phyloP scores from a whole-genome alignment of 768 basidiomycete species.

The Tricholoma saponaceum region DNA sequence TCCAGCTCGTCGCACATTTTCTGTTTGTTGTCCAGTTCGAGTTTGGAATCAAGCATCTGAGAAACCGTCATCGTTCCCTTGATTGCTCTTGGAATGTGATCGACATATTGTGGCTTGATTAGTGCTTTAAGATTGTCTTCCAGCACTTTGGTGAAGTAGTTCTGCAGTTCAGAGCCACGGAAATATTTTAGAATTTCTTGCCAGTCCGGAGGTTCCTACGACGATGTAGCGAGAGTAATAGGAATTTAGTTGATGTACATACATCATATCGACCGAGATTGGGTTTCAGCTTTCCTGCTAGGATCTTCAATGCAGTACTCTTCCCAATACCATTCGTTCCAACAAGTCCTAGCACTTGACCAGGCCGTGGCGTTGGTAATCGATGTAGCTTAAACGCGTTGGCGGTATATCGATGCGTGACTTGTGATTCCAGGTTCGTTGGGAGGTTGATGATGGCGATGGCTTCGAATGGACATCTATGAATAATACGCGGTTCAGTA shows the following conservation, averaged over 20 bases:
- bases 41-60: conserved; percentile 90
- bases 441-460: conserved; percentile 99
- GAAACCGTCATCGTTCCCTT: conserved; percentile 84
- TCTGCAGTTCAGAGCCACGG: conserved; percentile 97
- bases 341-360: conserved; percentile 97
- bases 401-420: conserved; percentile 97
- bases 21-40: conserved; percentile 87
- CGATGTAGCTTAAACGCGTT: conserved; percentile 99
- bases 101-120: conserved; percentile 99
- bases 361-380: conserved; percentile 93
- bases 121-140: conserved; percentile 98
- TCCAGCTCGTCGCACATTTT: conserved; percentile 84
- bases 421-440: conserved; percentile 92
- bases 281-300: conserved; percentile 96
- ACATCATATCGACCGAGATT: conserved; percentile 97
- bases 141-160: conserved; percentile 98
- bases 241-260: conserved; percentile 20
- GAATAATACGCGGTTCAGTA: not conserved
- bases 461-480: conserved; percentile 97
- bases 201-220: conserved; percentile 96
- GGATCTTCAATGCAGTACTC: conserved; percentile 93
- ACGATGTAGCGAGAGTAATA: conserved; percentile 3
- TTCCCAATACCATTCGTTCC: conserved; percentile 99
- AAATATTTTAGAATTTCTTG: conserved; percentile 98
- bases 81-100: conserved; percentile 96